Percentiles rank a stretch among this genome's conserved stretches.
Evolutionary conservation across 148 eudicot genomes (phyloP).

Genomic region (Spergularia bocconei): DNA sequence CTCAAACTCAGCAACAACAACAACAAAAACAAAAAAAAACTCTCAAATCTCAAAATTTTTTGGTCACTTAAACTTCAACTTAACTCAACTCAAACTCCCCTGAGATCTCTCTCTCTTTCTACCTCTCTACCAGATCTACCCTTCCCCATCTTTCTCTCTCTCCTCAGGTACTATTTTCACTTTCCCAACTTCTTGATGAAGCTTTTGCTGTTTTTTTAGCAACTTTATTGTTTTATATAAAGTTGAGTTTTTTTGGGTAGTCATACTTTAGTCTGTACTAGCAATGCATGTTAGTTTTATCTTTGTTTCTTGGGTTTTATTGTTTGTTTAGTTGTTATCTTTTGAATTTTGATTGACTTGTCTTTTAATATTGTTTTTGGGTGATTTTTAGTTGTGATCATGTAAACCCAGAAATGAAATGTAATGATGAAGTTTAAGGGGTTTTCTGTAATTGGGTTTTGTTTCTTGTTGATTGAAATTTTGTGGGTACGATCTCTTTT

Average conservation of each 20-base stretch:
- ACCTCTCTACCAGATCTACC: constrained; percentile 20
- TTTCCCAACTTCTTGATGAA: background rate
- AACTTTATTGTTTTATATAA: background rate
- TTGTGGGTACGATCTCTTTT: background rate
- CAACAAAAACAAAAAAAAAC: too few relatives aligned
- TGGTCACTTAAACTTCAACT: too few relatives aligned
- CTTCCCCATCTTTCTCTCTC: background rate
- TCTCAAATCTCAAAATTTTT: too few relatives aligned
- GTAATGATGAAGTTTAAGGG: background rate
- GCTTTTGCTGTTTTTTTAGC: background rate
- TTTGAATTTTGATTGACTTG: background rate
- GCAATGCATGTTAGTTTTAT: background rate
- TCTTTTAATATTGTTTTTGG: background rate
- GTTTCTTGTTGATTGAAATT: constrained; percentile 1
- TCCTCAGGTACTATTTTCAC: constrained; percentile 9
- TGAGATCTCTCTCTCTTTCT: constrained; percentile 24
- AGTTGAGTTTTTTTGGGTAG: background rate
- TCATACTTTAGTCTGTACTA: background rate
- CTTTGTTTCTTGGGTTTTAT: background rate
- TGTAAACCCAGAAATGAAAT: background rate
- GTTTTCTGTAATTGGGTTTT: background rate
- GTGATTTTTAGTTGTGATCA: background rate
- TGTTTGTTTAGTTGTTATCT: background rate
- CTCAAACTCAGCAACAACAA: too few relatives aligned
- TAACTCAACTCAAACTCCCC: constrained; percentile 6